phyloP scores from a whole-genome alignment of 208 protist genomes.

The Leishmania arabica region DNA sequence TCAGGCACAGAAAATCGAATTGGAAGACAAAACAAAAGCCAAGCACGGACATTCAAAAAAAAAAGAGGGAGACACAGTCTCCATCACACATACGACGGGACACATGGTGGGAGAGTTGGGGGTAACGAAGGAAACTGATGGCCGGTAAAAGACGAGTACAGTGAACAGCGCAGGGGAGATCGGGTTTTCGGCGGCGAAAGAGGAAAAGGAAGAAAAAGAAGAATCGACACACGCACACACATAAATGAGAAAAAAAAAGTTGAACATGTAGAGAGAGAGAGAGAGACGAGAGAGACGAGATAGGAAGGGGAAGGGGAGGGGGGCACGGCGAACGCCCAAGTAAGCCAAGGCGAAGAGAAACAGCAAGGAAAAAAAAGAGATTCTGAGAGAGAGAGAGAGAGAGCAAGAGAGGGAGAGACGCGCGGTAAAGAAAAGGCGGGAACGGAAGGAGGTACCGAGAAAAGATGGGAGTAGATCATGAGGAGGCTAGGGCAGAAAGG shows the following conservation, averaged over 20 bases:
- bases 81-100: not conserved
- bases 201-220: not conserved
- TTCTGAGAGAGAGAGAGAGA: not conserved
- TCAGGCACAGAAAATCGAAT: not conserved
- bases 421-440: conserved; percentile 7
- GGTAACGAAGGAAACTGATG: not conserved
- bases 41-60: too few species aligned
- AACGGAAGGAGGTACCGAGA: conserved; percentile 14
- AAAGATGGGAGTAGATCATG: not conserved
- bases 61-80: not conserved
- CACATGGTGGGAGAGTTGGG: not conserved
- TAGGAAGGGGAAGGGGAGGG: not conserved
- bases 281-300: not conserved
- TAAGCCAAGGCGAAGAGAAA: conserved; percentile 4
- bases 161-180: not conserved
- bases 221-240: not conserved
- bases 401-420: not conserved
- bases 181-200: not conserved
- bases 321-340: not conserved
- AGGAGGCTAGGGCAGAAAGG: not conserved
- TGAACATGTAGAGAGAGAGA: not conserved
- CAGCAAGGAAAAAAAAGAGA: not conserved
- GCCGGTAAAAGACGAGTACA: not conserved
- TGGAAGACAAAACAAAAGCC: too few species aligned
- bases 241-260: not conserved